These are phyloP conservation scores for Dendrothele bispora DNA, from an alignment of 768 basidiomycete species.

Conservation along the genomic window DNA sequence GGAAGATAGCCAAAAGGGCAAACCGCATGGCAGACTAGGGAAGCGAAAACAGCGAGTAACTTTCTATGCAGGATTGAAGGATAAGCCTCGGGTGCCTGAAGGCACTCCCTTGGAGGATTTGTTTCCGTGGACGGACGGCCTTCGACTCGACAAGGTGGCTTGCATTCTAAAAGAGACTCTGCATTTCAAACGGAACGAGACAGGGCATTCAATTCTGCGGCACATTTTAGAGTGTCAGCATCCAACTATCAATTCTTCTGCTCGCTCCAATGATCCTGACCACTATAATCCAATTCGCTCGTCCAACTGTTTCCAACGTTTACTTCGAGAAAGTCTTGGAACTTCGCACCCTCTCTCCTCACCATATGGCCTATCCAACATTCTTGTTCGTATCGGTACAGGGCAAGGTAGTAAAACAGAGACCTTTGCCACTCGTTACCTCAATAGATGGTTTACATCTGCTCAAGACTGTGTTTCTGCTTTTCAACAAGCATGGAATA, in stretches of 20 bases:
- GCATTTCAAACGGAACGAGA: not conserved
- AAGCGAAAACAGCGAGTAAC: not conserved
- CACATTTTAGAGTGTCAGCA: not conserved
- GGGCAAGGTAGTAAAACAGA: slow-evolving; percentile 12
- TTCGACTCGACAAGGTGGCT: not conserved
- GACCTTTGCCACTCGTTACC: slow-evolving; percentile 1
- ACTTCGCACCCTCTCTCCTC: not conserved
- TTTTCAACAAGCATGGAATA: slow-evolving; percentile 3
- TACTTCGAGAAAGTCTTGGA: not conserved
- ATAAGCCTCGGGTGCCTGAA: not conserved
- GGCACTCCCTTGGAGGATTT: not conserved
- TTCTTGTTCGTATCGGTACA: slow-evolving; percentile 12
- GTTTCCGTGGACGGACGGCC: slow-evolving; percentile 1
- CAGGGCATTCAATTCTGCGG: not conserved
- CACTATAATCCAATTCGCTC: slow-evolving; percentile 9
- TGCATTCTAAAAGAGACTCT: not conserved
- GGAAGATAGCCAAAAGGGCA: not conserved
- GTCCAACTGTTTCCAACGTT: not conserved
- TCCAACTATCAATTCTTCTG: not conserved
- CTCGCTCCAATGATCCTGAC: slow-evolving; percentile 1
- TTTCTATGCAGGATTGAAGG: not conserved
- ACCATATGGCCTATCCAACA: slow-evolving; percentile 4
- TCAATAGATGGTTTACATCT: not conserved
- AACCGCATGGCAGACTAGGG: not conserved
- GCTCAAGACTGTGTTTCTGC: not conserved